Conservation (phyloP, 106 monocot genomes). For the Allium sativum region DNA sequence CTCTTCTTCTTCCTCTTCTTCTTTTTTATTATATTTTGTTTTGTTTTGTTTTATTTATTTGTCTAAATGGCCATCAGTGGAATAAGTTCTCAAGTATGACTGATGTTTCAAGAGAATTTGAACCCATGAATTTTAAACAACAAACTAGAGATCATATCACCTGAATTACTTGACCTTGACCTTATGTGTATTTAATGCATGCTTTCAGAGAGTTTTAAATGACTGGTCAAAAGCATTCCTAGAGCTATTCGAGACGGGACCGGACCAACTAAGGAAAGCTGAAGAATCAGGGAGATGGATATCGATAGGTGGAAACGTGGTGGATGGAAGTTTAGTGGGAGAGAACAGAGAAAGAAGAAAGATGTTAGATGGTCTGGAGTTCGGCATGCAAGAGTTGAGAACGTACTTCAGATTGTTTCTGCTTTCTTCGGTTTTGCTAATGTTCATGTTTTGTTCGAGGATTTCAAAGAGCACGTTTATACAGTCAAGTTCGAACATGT, state of each 20-base stretch:
- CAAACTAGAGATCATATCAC: background rate
- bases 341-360: slow-evolving; percentile 9
- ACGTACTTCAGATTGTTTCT: slow-evolving; percentile 85
- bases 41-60: too few relatives aligned
- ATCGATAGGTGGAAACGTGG: slow-evolving; percentile 16
- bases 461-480: slow-evolving; percentile 70
- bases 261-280: slow-evolving; percentile 17
- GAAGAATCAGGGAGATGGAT: slow-evolving; percentile 10
- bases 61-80: too few relatives aligned
- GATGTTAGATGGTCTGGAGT: slow-evolving; percentile 49
- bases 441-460: slow-evolving; percentile 98
- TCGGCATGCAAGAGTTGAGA: slow-evolving; percentile 79
- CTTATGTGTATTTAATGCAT: background rate
- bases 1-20: too few relatives aligned
- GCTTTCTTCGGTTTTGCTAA: slow-evolving; percentile 62
- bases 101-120: too few relatives aligned
- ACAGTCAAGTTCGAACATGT: slow-evolving; percentile 10
- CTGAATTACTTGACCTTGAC: too few relatives aligned
- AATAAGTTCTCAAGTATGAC: too few relatives aligned
- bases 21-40: too few relatives aligned
- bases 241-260: slow-evolving; percentile 43
- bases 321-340: slow-evolving; percentile 12
- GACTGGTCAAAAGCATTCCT: slow-evolving; percentile 73
- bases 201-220: slow-evolving; percentile 50
- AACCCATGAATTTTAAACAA: too few relatives aligned